These are phyloP conservation scores for Casaregolazyma suthepensis DNA, from an alignment of 1,139 yeast species.

Conservation along the genomic window DNA sequence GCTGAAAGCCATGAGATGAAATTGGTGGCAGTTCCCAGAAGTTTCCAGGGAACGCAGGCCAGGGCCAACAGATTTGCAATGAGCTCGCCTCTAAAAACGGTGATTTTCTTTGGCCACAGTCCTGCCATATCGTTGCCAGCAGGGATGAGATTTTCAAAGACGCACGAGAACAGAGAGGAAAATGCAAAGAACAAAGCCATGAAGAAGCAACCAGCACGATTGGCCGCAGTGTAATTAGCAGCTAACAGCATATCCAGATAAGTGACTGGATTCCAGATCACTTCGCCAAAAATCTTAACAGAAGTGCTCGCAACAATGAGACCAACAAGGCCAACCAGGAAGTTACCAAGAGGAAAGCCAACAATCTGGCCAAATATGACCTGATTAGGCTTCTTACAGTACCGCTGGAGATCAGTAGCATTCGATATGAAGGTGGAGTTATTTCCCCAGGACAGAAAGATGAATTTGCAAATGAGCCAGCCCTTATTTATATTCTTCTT, in stretches of 20 bases:
- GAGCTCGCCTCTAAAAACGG: constrained; percentile 47
- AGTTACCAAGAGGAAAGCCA: constrained; percentile 66
- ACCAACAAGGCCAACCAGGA: constrained; percentile 68
- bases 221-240: constrained; percentile 13
- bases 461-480: constrained; percentile 67
- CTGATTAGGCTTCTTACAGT: constrained; percentile 48
- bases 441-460: constrained; percentile 67
- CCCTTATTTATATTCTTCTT: constrained; percentile 10
- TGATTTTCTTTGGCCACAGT: constrained; percentile 42
- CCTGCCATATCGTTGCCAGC: constrained; percentile 50
- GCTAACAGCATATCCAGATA: constrained; percentile 38
- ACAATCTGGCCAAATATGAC: constrained; percentile 46
- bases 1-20: constrained; percentile 44
- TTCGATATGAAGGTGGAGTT: constrained; percentile 72
- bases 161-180: constrained; percentile 44
- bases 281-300: constrained; percentile 49
- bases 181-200: constrained; percentile 40
- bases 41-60: constrained; percentile 42
- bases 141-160: constrained; percentile 46
- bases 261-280: constrained; percentile 46
- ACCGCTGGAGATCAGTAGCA: constrained; percentile 76
- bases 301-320: constrained; percentile 71
- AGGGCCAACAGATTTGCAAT: constrained; percentile 40
- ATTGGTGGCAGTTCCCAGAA: constrained; percentile 51
- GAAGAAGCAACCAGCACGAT: constrained; percentile 38